phyloP scores from a whole-genome alignment of 768 basidiomycete species.

The Wakefieldia striispora region DNA sequence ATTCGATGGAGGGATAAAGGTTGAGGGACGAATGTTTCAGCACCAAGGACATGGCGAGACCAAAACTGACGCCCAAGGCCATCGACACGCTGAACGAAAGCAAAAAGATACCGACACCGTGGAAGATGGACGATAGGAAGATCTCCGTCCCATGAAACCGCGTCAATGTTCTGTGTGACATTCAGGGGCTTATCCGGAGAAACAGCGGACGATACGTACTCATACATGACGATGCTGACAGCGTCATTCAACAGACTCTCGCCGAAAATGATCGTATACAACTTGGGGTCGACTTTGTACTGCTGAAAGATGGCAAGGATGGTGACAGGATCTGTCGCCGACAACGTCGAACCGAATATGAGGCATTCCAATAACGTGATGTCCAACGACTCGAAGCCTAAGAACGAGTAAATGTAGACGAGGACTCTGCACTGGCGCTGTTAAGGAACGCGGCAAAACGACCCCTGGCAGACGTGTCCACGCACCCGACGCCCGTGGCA shows the following conservation, averaged over 20 bases:
- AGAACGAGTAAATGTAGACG: constrained; percentile 91
- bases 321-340: constrained; percentile 97
- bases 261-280: constrained; percentile 97
- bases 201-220: constrained; percentile 57
- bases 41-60: constrained; percentile 85
- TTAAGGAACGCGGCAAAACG: constrained; percentile 34
- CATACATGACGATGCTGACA: constrained; percentile 99
- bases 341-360: constrained; percentile 93
- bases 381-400: constrained; percentile 87
- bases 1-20: constrained; percentile 90
- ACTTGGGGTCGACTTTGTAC: constrained; percentile 97
- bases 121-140: constrained; percentile 84
- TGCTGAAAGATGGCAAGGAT: constrained; percentile 98
- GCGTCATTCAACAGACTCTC: constrained; percentile 97
- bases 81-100: constrained; percentile 94
- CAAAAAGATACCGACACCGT: constrained; percentile 96
- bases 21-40: constrained; percentile 91
- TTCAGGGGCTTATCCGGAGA: constrained; percentile 1
- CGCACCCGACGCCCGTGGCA: constrained; percentile 93
- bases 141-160: constrained; percentile 91
- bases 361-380: constrained; percentile 90
- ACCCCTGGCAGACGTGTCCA: background rate
- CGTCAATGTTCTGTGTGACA: constrained; percentile 68
- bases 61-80: constrained; percentile 90
- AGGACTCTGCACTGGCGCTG: constrained; percentile 69